Evolutionary conservation across 257 asterid genomes (phyloP).

Genomic region (Solanum paucissectum): DNA sequence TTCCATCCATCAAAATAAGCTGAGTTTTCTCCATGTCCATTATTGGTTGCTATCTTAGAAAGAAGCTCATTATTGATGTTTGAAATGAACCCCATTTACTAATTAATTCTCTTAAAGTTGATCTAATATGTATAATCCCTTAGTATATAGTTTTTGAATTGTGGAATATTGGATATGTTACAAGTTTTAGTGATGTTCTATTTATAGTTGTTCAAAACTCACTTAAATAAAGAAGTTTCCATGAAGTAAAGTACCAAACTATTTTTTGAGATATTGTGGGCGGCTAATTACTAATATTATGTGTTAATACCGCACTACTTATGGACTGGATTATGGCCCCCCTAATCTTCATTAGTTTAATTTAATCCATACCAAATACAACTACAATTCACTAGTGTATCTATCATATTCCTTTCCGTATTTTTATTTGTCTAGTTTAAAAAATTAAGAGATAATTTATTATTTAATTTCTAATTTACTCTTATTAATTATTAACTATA

Average conservation of each 20-base stretch:
- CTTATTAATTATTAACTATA: no score
- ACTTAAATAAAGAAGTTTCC: background rate
- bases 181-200: background rate
- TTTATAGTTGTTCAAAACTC: background rate
- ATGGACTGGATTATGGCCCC: background rate
- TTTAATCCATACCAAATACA: background rate
- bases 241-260: background rate
- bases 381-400: background rate
- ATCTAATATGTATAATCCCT: background rate
- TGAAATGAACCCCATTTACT: background rate
- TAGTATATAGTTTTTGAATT: background rate
- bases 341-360: background rate
- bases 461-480: no score
- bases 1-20: constrained; percentile 7
- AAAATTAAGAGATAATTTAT: no score
- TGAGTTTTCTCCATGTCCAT: constrained; percentile 2
- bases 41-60: background rate
- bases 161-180: background rate
- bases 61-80: background rate
- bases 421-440: no score
- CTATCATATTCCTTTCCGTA: background rate
- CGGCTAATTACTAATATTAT: background rate
- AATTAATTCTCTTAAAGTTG: background rate
- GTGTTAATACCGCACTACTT: background rate
- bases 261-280: background rate